Evolutionary conservation across 75 land plant genomes (phyloP).

Genomic region (Larix kaempferi): DNA sequence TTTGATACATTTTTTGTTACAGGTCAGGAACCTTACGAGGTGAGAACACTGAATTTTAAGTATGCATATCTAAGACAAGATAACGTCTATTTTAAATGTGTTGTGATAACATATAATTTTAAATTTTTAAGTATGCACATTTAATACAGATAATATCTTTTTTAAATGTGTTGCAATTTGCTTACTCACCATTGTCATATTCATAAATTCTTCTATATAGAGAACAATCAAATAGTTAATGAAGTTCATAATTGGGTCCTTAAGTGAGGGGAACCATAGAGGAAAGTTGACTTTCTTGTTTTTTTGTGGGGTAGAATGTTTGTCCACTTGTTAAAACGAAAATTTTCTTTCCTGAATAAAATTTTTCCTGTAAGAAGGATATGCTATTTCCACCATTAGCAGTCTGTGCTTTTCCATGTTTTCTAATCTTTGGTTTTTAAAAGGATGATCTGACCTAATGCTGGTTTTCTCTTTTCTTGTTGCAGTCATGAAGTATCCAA

Average conservation of each 20-base stretch:
- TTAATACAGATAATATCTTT: not conserved
- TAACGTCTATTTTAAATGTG: not conserved
- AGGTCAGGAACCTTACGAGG: slow-evolving; percentile 93
- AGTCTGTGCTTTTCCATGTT: not conserved
- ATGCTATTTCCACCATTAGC: not conserved
- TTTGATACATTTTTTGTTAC: slow-evolving; percentile 96
- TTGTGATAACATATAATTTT: not conserved
- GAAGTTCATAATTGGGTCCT: not conserved
- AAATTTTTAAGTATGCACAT: not conserved
- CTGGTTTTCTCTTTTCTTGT: not conserved
- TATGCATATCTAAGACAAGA: not conserved
- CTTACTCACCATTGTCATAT: not conserved
- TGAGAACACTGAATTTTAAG: slow-evolving; percentile 16
- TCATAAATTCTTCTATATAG: not conserved
- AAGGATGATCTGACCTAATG: not conserved
- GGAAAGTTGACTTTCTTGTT: not conserved
- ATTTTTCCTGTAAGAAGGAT: not conserved
- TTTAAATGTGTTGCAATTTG: not conserved
- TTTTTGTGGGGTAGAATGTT: not conserved
- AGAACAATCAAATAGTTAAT: not conserved
- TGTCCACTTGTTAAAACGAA: not conserved
- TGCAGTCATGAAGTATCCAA: not conserved
- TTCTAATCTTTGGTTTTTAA: not conserved
- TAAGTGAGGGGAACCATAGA: too few species aligned
- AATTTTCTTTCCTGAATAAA: not conserved